Conservation (phyloP, 176 grass and related monocot species). For the Eleusine indica region DNA sequence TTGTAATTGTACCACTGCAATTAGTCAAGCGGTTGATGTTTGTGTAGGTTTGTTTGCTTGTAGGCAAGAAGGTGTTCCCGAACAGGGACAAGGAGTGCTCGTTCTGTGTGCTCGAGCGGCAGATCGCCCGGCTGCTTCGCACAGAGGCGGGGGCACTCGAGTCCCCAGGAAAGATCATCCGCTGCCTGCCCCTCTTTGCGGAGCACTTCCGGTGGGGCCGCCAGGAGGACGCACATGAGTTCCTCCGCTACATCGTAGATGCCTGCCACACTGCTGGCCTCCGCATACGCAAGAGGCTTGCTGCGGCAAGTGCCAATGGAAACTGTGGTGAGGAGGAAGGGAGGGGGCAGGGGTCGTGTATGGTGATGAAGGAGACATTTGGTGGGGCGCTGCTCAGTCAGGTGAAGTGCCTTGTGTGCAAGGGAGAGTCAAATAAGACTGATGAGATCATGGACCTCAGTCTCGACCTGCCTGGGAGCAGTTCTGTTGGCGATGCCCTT, state of each 20-base stretch:
- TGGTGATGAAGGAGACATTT: constrained; percentile 89
- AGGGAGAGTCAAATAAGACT: constrained; percentile 90
- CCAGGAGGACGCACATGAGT: constrained; percentile 96
- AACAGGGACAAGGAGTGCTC: constrained; percentile 88
- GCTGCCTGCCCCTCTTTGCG: constrained; percentile 67
- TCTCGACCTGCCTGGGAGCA: constrained; percentile 79
- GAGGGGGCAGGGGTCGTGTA: constrained; percentile 24
- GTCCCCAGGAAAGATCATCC: constrained; percentile 61
- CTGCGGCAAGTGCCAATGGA: constrained; percentile 33
- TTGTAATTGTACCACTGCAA: not conserved
- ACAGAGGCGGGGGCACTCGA: constrained; percentile 51
- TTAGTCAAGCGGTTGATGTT: constrained; percentile 21
- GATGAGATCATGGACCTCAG: constrained; percentile 98
- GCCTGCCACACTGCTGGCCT: constrained; percentile 75
- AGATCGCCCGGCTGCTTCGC: constrained; percentile 60
- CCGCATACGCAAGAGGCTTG: constrained; percentile 53
- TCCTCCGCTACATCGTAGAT: constrained; percentile 81
- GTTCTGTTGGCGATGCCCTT: constrained; percentile 80
- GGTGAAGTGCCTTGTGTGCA: constrained; percentile 94
- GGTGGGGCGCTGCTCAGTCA: constrained; percentile 84
- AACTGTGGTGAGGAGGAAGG: constrained; percentile 43
- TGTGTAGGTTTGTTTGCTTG: constrained; percentile 18
- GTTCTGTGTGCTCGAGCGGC: constrained; percentile 81
- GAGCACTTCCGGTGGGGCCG: constrained; percentile 79
- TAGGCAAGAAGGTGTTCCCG: constrained; percentile 74